Conservation (phyloP, 352 stramenopile genomes). For the Phytopythium boreale region DNA sequence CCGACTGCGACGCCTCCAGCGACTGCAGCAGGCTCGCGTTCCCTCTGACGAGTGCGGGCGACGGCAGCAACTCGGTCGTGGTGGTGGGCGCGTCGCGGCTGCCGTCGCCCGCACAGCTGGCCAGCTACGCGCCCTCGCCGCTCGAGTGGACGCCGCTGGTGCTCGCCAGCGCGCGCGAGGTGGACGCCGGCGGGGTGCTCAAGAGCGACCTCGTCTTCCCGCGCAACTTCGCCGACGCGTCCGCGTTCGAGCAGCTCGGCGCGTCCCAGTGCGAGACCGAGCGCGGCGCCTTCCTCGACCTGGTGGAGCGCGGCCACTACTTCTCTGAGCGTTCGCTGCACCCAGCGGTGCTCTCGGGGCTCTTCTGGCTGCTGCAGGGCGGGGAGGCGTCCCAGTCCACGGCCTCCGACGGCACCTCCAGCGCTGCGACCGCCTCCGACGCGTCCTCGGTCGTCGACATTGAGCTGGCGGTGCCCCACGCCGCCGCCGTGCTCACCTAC, state of each 20-base stretch:
- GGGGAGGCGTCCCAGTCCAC: constrained; percentile 26
- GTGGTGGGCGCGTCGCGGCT: constrained; percentile 29
- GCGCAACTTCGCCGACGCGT: constrained; percentile 32
- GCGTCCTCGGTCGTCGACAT: constrained; percentile 30
- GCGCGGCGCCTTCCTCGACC: constrained; percentile 37
- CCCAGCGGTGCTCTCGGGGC: constrained; percentile 39
- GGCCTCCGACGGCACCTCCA: constrained; percentile 1
- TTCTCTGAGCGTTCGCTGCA: constrained; percentile 48
- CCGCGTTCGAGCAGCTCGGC: too few relatives aligned
- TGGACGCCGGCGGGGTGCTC: constrained; percentile 40
- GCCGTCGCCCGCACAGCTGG: constrained; percentile 22
- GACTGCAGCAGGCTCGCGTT: constrained; percentile 1
- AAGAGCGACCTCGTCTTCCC: constrained; percentile 61
- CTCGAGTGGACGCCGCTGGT: constrained; percentile 35
- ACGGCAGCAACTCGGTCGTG: constrained; percentile 11
- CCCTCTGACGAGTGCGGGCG: neutral
- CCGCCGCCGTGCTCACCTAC: constrained; percentile 37
- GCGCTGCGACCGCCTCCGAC: constrained; percentile 20
- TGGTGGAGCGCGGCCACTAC: constrained; percentile 35
- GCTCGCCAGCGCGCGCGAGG: constrained; percentile 45
- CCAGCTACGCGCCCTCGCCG: constrained; percentile 22
- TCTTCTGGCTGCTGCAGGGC: constrained; percentile 57
- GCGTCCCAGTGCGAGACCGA: constrained; percentile 33
- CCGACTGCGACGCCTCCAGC: constrained; percentile 28
- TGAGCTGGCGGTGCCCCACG: constrained; percentile 26